These are phyloP conservation scores for Salvia splendens DNA, from an alignment of 257 asterid genomes.

Conservation along the genomic window DNA sequence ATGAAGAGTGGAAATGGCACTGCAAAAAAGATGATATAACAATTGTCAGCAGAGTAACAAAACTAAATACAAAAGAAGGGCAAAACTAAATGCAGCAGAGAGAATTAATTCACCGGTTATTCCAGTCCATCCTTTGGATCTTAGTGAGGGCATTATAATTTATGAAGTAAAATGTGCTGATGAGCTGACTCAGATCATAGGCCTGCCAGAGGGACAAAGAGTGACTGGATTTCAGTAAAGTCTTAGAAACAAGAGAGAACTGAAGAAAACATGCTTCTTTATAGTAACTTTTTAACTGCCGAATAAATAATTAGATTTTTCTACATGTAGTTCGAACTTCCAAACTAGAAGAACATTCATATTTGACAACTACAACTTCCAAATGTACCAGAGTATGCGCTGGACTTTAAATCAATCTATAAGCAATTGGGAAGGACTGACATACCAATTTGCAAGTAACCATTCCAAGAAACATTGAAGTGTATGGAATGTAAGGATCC, in stretches of 20 bases:
- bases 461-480: conserved; percentile 73
- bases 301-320: not conserved
- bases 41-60: conserved; percentile 37
- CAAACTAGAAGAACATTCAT: conserved; percentile 19
- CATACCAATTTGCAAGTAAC: conserved; percentile 84
- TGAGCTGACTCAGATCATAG: conserved; percentile 75
- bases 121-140: conserved; percentile 84
- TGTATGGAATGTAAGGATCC: conserved; percentile 83
- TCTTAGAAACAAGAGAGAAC: not conserved
- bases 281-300: not conserved
- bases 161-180: conserved; percentile 77
- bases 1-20: conserved; percentile 87
- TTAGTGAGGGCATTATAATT: conserved; percentile 75
- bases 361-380: not conserved
- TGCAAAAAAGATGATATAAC: conserved; percentile 47
- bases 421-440: conserved; percentile 26
- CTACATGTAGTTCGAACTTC: not conserved
- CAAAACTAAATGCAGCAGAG: conserved; percentile 6
- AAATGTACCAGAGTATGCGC: not conserved
- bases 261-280: conserved; percentile 13
- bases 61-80: conserved; percentile 20
- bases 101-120: conserved; percentile 66
- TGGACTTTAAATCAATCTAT: conserved; percentile 15
- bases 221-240: conserved; percentile 18
- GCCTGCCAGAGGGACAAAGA: conserved; percentile 49